Evolutionary conservation across 2,329 filamentous ascomycete species (phyloP), one percentile per base, ranked within the genome.

Genomic region (Epichloe coenophiala): DNA sequence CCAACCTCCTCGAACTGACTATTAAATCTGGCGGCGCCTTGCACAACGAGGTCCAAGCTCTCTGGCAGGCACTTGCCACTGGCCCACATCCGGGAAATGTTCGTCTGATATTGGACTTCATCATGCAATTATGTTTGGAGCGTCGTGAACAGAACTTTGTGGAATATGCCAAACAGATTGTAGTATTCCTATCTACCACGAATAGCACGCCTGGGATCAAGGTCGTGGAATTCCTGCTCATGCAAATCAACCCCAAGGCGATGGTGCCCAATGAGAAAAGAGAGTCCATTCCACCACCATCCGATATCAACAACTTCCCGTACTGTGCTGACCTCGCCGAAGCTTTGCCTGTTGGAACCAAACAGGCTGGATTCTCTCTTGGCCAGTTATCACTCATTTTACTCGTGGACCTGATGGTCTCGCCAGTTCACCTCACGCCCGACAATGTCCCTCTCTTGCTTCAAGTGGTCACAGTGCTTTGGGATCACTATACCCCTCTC

Each of bases 91-190:
- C 83, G 8, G 91, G 90, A 19, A 98, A 98, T 60, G 93, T 98
- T 11, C 88, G 94, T 51, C 73, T 98, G 36, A 87, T 97, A 12
- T 77, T 98, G 1, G 90, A 97, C 64, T 98, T 98, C 62, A 93
- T 98, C 66, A 97, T 98, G 67, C 83, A 83, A 31, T 77, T 97
- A 4, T 98, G 93, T 59, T 72, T 98, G 11, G 93, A 98, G 60
- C 83, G 91, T 35, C 83, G 91, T 46, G 94, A 98, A 65, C 93
- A 98, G 61, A 97, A 96, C 59, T 98, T 96, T 65, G 91, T 98
- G 50, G 88, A 96, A 59, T 95, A 94, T 62, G 91, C 91, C 5
- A 98, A 97, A 70, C 93, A 98, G 65, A 93, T 98, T 48, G 89
- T 97, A 15, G 94, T 98, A 1, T 97, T 96, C 64, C 67, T 98